These are phyloP conservation scores for Lyophyllum decastes DNA, from an alignment of 768 basidiomycete genomes.

Conservation along the genomic window DNA sequence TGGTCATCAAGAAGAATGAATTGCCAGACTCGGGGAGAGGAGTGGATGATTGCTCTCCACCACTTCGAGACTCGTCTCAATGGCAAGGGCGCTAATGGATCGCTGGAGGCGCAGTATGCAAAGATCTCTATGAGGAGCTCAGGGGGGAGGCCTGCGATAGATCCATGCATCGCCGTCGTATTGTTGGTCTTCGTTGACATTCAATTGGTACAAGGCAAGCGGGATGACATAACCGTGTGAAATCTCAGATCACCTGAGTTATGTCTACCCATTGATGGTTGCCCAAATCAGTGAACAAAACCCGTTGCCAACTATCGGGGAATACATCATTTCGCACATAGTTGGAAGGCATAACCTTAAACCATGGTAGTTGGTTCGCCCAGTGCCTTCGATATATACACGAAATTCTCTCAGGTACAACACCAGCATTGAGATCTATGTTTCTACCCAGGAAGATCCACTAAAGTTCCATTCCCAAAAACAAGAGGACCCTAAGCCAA, in stretches of 20 bases:
- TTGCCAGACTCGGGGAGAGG: constrained; percentile 65
- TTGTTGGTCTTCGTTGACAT: neutral
- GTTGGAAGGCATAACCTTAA: too few relatives aligned
- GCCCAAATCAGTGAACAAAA: too few relatives aligned
- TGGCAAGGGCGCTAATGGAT: constrained; percentile 48
- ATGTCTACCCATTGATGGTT: too few relatives aligned
- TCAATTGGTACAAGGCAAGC: too few relatives aligned
- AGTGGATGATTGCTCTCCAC: constrained; percentile 58
- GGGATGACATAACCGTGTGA: neutral
- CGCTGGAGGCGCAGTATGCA: constrained; percentile 38
- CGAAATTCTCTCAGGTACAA: too few relatives aligned
- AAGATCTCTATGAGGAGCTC: constrained; percentile 71
- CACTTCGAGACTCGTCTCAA: constrained; percentile 55
- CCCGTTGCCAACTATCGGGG: too few relatives aligned
- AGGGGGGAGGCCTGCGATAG: constrained; percentile 45
- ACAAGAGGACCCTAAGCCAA: neutral
- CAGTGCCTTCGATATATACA: too few relatives aligned
- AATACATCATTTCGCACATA: too few relatives aligned
- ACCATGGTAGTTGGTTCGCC: too few relatives aligned
- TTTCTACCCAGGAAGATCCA: neutral
- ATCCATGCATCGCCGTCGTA: neutral
- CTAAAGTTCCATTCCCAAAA: neutral
- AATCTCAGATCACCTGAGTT: neutral
- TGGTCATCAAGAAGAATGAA: constrained; percentile 51
- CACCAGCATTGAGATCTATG: too few relatives aligned